A percentile compares a stretch with the other conserved stretches of the same genome.
Conservation (phyloP, 495 filamentous ascomycete species). For the Penicillium tannophilum region DNA sequence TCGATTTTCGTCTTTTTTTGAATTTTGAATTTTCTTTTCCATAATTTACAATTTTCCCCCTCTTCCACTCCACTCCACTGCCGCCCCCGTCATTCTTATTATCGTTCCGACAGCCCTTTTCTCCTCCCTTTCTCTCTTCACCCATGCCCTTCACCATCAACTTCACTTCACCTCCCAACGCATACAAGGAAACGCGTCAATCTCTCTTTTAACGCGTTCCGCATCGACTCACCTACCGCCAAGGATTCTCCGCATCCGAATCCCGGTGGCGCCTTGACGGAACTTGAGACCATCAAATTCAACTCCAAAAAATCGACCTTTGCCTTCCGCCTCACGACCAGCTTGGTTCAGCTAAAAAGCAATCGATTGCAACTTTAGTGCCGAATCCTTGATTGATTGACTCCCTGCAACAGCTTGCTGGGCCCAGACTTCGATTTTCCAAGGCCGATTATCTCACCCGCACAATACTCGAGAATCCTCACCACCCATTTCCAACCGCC, state of each 20-base stretch:
- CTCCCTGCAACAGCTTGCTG: slow-evolving; percentile 21
- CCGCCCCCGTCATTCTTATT: slow-evolving; percentile 39
- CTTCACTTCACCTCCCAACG: slow-evolving; percentile 6
- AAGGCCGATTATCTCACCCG: slow-evolving; percentile 11
- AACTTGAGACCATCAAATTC: slow-evolving; percentile 15
- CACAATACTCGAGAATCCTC: slow-evolving; percentile 27
- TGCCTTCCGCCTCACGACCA: not conserved
- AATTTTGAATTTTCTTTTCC: slow-evolving; percentile 19
- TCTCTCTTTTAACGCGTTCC: slow-evolving; percentile 22
- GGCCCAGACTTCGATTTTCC: slow-evolving; percentile 22
- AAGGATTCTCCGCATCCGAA: slow-evolving; percentile 21
- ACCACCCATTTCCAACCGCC: slow-evolving; percentile 40
- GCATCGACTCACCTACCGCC: slow-evolving; percentile 7
- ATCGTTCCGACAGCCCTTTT: slow-evolving; percentile 30
- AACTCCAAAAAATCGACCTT: slow-evolving; percentile 6
- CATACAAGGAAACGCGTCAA: slow-evolving; percentile 22
- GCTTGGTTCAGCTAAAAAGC: not conserved
- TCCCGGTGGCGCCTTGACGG: slow-evolving; percentile 27
- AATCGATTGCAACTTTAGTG: slow-evolving; percentile 10
- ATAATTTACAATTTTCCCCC: slow-evolving; percentile 19
- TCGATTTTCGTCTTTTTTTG: slow-evolving; percentile 22
- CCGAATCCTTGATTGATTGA: slow-evolving; percentile 24
- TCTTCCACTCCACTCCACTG: slow-evolving; percentile 32
- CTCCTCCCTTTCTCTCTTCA: slow-evolving; percentile 14
- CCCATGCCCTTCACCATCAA: slow-evolving; percentile 6